Percentiles rank a stretch among this genome's conserved stretches.
Conservation (phyloP, 129 eudicot species). For the Solidago caesia region DNA sequence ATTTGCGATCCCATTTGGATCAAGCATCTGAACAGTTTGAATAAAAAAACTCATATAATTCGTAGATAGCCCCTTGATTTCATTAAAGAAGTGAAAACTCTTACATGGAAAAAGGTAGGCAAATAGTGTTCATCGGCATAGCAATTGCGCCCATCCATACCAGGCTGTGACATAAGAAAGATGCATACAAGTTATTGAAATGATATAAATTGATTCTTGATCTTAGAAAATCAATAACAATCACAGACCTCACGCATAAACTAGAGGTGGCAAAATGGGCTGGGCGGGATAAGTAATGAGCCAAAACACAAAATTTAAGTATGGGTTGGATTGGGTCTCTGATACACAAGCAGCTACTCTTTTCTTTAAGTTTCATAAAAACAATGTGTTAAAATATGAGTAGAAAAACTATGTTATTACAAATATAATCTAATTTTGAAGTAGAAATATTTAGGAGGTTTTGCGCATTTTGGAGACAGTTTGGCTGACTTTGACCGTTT, state of each 20-base stretch:
- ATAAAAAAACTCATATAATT: not conserved
- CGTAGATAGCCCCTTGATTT: not conserved
- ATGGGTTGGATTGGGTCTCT: too few relatives aligned
- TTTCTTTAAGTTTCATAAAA: not conserved
- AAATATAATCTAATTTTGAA: not conserved
- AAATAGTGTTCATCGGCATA: slow-evolving; percentile 88
- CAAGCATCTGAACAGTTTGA: slow-evolving; percentile 60
- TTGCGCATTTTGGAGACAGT: not conserved
- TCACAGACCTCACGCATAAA: not conserved
- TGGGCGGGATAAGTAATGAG: too few relatives aligned
- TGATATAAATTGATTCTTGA: slow-evolving; percentile 14
- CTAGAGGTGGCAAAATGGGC: too few relatives aligned
- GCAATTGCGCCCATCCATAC: slow-evolving; percentile 86
- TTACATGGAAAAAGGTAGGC: slow-evolving; percentile 86
- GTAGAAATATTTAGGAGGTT: not conserved
- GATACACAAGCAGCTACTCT: not conserved
- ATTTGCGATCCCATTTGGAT: slow-evolving; percentile 80
- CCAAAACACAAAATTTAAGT: too few relatives aligned
- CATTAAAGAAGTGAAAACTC: slow-evolving; percentile 6
- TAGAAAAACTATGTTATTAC: not conserved
- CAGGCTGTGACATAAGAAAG: slow-evolving; percentile 55
- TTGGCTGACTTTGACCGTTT: not conserved
- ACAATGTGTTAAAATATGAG: not conserved
- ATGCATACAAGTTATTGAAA: slow-evolving; percentile 15
- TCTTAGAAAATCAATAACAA: slow-evolving; percentile 17